Conservation (phyloP, 2,329 filamentous ascomycete genomes). For the Ramularia endophylla region DNA sequence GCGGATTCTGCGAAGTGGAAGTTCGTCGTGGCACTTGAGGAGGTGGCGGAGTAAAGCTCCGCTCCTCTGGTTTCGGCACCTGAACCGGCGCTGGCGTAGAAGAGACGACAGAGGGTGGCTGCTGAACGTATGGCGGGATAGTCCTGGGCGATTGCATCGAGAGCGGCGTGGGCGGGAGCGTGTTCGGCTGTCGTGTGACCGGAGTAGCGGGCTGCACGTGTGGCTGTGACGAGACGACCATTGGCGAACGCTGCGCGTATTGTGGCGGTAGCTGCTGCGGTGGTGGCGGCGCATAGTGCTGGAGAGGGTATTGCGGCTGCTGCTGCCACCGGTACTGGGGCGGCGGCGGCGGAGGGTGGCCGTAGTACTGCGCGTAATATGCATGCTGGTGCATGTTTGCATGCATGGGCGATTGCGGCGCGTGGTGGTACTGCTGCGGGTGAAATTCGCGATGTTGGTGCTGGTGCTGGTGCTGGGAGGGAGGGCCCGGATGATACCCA, state of each 20-base stretch:
- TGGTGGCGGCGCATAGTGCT: constrained; percentile 32
- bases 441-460: constrained; percentile 3
- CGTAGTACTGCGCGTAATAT: constrained; percentile 36
- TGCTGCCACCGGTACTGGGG: constrained; percentile 30
- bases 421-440: constrained; percentile 28
- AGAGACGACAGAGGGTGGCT: constrained; percentile 10
- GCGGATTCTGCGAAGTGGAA: constrained; percentile 14
- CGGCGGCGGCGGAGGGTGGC: constrained; percentile 30
- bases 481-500: not conserved
- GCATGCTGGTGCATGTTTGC: constrained; percentile 31
- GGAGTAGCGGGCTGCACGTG: constrained; percentile 45
- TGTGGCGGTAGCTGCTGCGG: constrained; percentile 31
- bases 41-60: constrained; percentile 12
- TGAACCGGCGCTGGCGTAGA: constrained; percentile 10
- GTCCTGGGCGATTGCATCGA: constrained; percentile 24
- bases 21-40: constrained; percentile 11
- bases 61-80: constrained; percentile 11
- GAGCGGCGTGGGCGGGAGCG: constrained; percentile 29
- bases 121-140: constrained; percentile 16
- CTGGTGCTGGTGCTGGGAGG: not conserved
- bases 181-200: constrained; percentile 34
- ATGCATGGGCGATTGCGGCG: constrained; percentile 31
- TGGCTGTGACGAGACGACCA: constrained; percentile 42
- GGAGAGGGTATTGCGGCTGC: constrained; percentile 35
- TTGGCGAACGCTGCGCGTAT: constrained; percentile 36